phyloP scores from a whole-genome alignment of 163 green algal genomes.

The Chloroidium sp. region DNA sequence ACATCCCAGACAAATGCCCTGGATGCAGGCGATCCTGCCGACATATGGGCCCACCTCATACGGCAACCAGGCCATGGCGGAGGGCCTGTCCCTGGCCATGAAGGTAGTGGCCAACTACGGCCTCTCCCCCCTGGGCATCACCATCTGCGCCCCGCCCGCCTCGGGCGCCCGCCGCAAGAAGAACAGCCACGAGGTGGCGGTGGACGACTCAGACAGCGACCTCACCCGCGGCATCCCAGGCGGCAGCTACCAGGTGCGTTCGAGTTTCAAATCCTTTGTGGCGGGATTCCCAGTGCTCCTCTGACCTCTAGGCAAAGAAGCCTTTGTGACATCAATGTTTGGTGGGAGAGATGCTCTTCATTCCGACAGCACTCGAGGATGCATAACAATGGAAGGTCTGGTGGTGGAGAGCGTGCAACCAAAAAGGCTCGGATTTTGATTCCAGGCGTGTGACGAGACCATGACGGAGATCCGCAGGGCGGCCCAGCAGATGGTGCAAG shows the following conservation, averaged over 20 bases:
- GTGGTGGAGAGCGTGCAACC: background rate
- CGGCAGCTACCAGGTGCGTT: constrained; percentile 26
- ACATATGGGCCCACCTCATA: constrained; percentile 43
- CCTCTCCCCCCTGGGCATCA: constrained; percentile 56
- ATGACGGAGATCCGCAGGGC: too few relatives aligned
- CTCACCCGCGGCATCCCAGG: constrained; percentile 39
- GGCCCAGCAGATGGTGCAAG: too few relatives aligned
- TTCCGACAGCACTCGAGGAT: background rate
- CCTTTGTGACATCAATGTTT: constrained; percentile 30
- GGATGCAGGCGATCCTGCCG: constrained; percentile 10
- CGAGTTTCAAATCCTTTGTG: background rate
- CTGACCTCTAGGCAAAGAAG: background rate
- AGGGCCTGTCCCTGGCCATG: constrained; percentile 47
- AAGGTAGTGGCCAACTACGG: constrained; percentile 69
- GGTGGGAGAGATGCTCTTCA: constrained; percentile 16
- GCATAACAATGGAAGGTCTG: background rate
- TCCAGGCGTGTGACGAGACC: too few relatives aligned
- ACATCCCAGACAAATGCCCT: background rate
- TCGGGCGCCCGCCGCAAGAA: background rate
- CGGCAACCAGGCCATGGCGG: constrained; percentile 28
- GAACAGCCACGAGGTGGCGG: constrained; percentile 24
- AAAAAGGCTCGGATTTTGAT: too few relatives aligned
- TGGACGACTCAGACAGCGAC: constrained; percentile 66
- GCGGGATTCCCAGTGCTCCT: constrained; percentile 2
- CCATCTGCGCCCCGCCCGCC: constrained; percentile 39